Percentiles rank a stretch among this genome's conserved stretches.
Evolutionary conservation across 805 yeast genomes (phyloP).

Genomic region (Myxozyma melibiosi): DNA sequence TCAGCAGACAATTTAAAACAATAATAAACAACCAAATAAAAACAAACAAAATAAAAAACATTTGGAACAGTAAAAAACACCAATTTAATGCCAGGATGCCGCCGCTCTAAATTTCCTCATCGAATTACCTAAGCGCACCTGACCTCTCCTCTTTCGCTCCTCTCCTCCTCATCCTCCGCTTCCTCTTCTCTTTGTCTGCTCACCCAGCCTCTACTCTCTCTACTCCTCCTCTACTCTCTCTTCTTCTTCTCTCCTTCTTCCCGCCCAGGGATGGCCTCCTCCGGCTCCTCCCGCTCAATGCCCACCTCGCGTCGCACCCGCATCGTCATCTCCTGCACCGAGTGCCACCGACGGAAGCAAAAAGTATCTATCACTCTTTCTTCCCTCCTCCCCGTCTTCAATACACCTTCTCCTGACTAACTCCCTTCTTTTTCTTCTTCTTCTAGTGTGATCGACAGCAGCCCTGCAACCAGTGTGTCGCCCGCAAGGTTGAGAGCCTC

Average conservation of each 20-base stretch:
- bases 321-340: conserved; percentile 30
- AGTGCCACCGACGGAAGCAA: conserved; percentile 33
- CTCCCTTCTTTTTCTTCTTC: not conserved
- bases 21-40: too few relatives aligned
- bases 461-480: conserved; percentile 30
- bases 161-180: not conserved
- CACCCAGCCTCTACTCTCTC: not conserved
- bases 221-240: not conserved
- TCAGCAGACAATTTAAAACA: too few relatives aligned
- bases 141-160: not conserved
- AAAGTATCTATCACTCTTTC: conserved; percentile 9
- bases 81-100: too few relatives aligned
- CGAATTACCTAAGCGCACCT: not conserved
- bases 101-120: not conserved
- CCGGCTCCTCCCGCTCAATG: conserved; percentile 10
- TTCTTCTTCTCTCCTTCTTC: not conserved
- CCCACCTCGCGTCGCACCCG: conserved; percentile 22
- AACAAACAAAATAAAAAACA: too few relatives aligned
- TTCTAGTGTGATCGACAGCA: conserved; percentile 28
- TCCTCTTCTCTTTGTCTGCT: not conserved
- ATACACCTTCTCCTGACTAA: not conserved
- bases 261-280: conserved; percentile 10
- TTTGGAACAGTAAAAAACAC: too few relatives aligned
- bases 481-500: conserved; percentile 23
- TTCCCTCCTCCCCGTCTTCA: not conserved